phyloP scores from a whole-genome alignment of 352 stramenopile species.

The Phytophthora agathidicida region DNA sequence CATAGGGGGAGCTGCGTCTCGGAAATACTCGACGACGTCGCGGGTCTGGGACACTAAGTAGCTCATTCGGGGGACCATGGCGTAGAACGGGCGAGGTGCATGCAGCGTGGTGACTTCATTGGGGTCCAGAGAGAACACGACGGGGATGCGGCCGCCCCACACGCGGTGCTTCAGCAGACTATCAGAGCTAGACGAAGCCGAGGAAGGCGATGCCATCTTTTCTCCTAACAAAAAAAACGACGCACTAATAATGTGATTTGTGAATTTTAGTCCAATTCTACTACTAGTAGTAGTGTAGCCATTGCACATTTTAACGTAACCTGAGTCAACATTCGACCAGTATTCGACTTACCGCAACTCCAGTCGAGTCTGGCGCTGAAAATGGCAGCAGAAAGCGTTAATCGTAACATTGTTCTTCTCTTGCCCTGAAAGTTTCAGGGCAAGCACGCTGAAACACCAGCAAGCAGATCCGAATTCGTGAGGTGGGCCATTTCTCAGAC shows the following conservation, averaged over 20 bases:
- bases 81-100: conserved; percentile 79
- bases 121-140: conserved; percentile 75
- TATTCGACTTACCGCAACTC: no score
- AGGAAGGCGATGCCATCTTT: conserved; percentile 13
- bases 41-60: conserved; percentile 79
- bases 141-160: conserved; percentile 72
- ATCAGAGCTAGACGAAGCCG: background rate
- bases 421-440: background rate
- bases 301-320: no score
- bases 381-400: no score
- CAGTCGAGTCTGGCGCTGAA: no score
- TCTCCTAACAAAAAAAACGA: background rate
- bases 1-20: conserved; percentile 71
- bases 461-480: conserved; percentile 1
- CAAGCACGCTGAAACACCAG: no score
- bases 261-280: no score
- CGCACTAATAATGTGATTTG: background rate
- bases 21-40: conserved; percentile 81
- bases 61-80: conserved; percentile 84
- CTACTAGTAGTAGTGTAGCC: no score
- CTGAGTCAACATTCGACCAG: no score
- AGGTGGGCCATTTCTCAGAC: background rate
- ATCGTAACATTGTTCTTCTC: conserved; percentile 17
- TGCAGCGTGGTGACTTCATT: conserved; percentile 85
- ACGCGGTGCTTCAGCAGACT: conserved; percentile 41